phyloP scores from a whole-genome alignment of 129 eudicot genomes.

The Pseudognaphalium luteoalbum region DNA sequence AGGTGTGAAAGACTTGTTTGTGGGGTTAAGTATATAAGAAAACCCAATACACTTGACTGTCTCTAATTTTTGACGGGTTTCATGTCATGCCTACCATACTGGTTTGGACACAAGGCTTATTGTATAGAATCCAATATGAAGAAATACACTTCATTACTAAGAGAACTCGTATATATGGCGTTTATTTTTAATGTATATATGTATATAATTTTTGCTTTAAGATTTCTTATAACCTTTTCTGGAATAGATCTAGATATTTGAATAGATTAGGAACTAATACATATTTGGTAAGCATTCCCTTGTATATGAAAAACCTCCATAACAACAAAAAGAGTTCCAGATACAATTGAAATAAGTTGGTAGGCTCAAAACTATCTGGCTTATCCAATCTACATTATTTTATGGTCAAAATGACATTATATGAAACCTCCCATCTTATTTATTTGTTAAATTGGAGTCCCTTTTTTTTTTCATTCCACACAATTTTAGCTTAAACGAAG shows the following conservation, averaged over 20 bases:
- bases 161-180: not conserved
- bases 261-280: not conserved
- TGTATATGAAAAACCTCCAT: not conserved
- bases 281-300: no score
- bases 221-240: not conserved
- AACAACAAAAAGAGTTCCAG: not conserved
- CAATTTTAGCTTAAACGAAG: not conserved
- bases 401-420: not conserved
- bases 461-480: not conserved
- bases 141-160: not conserved
- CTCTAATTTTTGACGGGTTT: not conserved
- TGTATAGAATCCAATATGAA: not conserved
- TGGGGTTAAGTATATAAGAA: not conserved
- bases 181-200: no score
- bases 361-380: not conserved
- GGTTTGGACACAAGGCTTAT: not conserved
- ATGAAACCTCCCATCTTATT: not conserved
- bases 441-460: not conserved
- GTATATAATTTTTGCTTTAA: not conserved
- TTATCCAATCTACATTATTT: not conserved
- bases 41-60: not conserved
- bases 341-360: not conserved
- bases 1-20: conserved; percentile 4
- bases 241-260: not conserved
- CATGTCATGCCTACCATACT: not conserved